These are phyloP conservation scores for Kodamaea anthophila DNA, from an alignment of 1,139 yeast genomes.

Conservation along the genomic window DNA sequence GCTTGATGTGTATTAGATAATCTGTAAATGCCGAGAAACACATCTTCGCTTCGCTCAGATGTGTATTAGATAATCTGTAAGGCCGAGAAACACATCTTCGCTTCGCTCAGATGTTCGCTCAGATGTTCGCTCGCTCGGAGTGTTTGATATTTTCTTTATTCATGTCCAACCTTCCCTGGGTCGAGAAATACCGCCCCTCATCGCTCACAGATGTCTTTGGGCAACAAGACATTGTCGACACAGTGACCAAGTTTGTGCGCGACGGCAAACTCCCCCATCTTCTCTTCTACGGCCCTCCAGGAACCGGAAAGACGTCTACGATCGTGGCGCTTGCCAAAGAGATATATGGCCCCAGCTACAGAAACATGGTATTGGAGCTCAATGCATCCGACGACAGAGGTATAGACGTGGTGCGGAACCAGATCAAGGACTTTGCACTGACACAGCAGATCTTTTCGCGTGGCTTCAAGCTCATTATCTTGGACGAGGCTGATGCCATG, in stretches of 20 bases:
- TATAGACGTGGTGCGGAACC: conserved; percentile 79
- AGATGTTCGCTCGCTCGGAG: no score
- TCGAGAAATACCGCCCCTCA: conserved; percentile 90
- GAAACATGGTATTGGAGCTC: conserved; percentile 85
- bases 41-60: no score
- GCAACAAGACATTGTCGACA: conserved; percentile 78
- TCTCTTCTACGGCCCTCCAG: conserved; percentile 95
- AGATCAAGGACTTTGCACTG: conserved; percentile 77
- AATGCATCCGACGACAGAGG: conserved; percentile 87
- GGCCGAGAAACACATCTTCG: no score
- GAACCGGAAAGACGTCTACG: conserved; percentile 95
- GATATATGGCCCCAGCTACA: conserved; percentile 80
- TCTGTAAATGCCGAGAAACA: no score
- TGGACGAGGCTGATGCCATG: conserved; percentile 99
- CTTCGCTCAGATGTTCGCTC: no score
- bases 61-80: no score
- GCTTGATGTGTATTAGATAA: no score
- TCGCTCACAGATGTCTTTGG: conserved; percentile 85
- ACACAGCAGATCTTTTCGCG: conserved; percentile 83
- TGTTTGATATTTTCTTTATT: no score
- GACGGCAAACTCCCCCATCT: conserved; percentile 85
- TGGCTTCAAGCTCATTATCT: conserved; percentile 82
- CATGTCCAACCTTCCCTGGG: no score
- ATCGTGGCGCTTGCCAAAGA: conserved; percentile 86
- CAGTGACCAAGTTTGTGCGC: conserved; percentile 74